Conservation (phyloP, 352 stramenopile genomes). For the Blastocystis sp. region DNA sequence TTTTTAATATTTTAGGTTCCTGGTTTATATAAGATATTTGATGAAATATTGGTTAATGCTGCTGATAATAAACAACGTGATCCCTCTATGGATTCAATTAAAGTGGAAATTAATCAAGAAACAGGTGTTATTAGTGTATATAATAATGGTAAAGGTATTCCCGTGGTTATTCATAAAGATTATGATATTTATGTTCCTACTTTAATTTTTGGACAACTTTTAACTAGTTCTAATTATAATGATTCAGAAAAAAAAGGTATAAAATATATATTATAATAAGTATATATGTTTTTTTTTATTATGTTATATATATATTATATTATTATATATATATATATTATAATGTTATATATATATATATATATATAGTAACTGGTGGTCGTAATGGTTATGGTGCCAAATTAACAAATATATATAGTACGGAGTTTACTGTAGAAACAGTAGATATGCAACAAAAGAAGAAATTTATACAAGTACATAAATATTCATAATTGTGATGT, state of each 20-base stretch:
- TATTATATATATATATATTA: slow-evolving; percentile 71
- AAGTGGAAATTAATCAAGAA: slow-evolving; percentile 73
- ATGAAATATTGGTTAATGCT: slow-evolving; percentile 97
- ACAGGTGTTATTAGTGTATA: slow-evolving; percentile 74
- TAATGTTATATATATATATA: no score
- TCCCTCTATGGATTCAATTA: slow-evolving; percentile 69
- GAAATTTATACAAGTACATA: slow-evolving; percentile 58
- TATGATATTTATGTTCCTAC: slow-evolving; percentile 90
- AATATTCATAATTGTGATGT: no score
- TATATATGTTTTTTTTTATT: slow-evolving; percentile 79
- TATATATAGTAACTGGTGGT: slow-evolving; percentile 59
- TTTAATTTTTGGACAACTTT: slow-evolving; percentile 84
- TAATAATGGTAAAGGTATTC: slow-evolving; percentile 86
- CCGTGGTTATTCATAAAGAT: slow-evolving; percentile 78
- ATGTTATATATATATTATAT: slow-evolving; percentile 99
- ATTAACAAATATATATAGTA: slow-evolving; percentile 99
- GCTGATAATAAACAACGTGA: slow-evolving; percentile 99
- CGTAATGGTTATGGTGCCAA: slow-evolving; percentile 92
- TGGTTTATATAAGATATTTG: slow-evolving; percentile 92
- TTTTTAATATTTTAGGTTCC: no score
- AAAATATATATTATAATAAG: neutral
- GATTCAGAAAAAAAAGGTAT: slow-evolving; percentile 77
- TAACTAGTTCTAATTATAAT: slow-evolving; percentile 92
- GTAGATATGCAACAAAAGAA: slow-evolving; percentile 72
- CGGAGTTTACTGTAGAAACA: slow-evolving; percentile 90